Evolutionary conservation across 208 protist genomes (phyloP).

Genomic region (Wallacemonas collosoma): DNA sequence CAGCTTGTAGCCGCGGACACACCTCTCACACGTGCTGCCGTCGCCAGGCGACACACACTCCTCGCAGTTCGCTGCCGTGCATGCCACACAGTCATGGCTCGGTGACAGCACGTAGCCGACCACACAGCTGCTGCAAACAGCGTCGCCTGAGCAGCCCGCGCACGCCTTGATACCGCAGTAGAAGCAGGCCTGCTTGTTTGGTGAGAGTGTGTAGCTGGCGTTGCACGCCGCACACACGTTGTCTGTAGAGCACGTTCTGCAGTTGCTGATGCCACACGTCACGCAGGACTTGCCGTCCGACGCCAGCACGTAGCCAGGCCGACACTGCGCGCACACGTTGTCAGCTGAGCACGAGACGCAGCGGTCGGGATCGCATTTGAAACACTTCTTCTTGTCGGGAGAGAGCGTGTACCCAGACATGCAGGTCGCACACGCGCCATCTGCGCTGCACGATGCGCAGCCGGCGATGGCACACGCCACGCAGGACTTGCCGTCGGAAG

Average conservation of each 20-base stretch:
- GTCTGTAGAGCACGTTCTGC: background rate
- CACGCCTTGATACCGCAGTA: background rate
- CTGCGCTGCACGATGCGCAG: background rate
- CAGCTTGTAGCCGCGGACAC: constrained; percentile 1
- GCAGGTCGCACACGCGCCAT: background rate
- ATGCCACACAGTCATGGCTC: too few relatives aligned
- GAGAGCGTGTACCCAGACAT: background rate
- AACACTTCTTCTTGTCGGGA: background rate
- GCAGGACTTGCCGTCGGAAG: background rate
- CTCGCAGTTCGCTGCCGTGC: background rate
- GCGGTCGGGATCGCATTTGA: background rate
- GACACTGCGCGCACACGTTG: constrained; percentile 11
- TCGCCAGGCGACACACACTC: background rate
- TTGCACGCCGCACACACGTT: background rate
- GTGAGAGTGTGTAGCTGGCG: background rate
- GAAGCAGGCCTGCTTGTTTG: background rate
- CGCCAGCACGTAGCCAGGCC: background rate
- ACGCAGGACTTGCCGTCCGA: background rate
- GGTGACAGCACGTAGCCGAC: too few relatives aligned
- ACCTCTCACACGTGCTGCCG: constrained; percentile 1
- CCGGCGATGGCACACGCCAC: background rate
- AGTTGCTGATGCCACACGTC: background rate
- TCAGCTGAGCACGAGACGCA: background rate
- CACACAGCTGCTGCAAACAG: too few relatives aligned
- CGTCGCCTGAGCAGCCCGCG: too few relatives aligned